Evolutionary conservation across 163 green algal genomes (phyloP).

Genomic region (Chloromonas sp.): DNA sequence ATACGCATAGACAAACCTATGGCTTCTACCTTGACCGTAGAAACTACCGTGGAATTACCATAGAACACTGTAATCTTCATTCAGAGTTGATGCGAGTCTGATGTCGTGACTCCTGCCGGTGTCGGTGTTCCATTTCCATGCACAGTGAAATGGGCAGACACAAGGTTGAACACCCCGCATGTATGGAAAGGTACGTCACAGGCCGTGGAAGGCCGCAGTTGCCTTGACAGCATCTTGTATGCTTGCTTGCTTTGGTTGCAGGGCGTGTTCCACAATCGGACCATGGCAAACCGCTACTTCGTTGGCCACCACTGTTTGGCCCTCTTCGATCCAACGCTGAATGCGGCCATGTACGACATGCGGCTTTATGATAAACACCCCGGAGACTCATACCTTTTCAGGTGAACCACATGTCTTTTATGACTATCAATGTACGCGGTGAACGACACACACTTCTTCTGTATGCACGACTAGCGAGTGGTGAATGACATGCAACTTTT

Average conservation of each 20-base stretch:
- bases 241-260: background rate
- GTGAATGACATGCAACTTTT: background rate
- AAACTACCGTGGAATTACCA: too few species aligned
- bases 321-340: slow-evolving; percentile 19
- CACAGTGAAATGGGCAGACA: too few species aligned
- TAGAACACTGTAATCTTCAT: too few species aligned
- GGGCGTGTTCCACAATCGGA: slow-evolving; percentile 2
- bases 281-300: slow-evolving; percentile 16
- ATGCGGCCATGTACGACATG: slow-evolving; percentile 31
- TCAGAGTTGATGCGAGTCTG: background rate
- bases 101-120: background rate
- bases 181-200: too few species aligned
- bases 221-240: too few species aligned
- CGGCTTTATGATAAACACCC: slow-evolving; percentile 21
- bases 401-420: background rate
- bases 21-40: background rate
- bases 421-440: too few species aligned
- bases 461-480: background rate
- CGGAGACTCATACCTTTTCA: slow-evolving; percentile 23
- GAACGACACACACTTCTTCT: too few species aligned
- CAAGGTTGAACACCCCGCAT: too few species aligned
- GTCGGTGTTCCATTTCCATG: too few species aligned
- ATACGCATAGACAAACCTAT: background rate
- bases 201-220: too few species aligned
- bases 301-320: slow-evolving; percentile 18